phyloP scores from a whole-genome alignment of 2,329 filamentous ascomycete species.

The Helotiales sp. region DNA sequence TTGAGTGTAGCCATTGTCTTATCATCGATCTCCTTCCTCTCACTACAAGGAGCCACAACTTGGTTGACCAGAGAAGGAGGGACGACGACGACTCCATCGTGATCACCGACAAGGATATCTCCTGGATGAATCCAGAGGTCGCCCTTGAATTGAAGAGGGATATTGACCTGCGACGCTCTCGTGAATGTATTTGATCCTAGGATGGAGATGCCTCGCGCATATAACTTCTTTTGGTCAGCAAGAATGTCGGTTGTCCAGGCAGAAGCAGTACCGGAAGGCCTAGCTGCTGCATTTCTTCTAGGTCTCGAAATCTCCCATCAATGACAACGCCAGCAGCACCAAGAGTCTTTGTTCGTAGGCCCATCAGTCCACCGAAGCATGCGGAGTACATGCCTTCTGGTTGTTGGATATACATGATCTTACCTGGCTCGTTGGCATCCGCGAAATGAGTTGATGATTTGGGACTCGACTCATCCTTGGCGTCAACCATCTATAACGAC shows the following conservation, averaged over 20 bases:
- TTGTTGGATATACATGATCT: slow-evolving; percentile 40
- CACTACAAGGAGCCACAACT: not conserved
- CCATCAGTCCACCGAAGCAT: slow-evolving; percentile 43
- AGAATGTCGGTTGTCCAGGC: not conserved
- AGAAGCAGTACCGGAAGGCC: slow-evolving; percentile 9
- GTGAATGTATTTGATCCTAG: not conserved
- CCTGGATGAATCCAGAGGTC: not conserved
- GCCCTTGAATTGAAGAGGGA: not conserved
- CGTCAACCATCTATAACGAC: not conserved
- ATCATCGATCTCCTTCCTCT: not conserved
- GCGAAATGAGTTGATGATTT: slow-evolving; percentile 17
- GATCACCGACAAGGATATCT: not conserved
- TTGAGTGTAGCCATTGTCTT: not conserved
- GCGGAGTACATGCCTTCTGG: slow-evolving; percentile 37
- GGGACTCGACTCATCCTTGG: not conserved
- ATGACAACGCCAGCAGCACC: slow-evolving; percentile 40
- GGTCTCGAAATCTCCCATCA: slow-evolving; percentile 40
- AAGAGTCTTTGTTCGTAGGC: slow-evolving; percentile 35
- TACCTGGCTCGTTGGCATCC: slow-evolving; percentile 36
- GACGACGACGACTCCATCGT: not conserved
- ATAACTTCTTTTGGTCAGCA: not conserved
- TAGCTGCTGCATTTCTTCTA: slow-evolving; percentile 36
- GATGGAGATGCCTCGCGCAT: not conserved
- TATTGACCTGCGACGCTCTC: not conserved
- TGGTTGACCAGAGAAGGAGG: not conserved